Conservation (phyloP, 2,329 filamentous ascomycete species). For the Lachnellula subtilissima region DNA sequence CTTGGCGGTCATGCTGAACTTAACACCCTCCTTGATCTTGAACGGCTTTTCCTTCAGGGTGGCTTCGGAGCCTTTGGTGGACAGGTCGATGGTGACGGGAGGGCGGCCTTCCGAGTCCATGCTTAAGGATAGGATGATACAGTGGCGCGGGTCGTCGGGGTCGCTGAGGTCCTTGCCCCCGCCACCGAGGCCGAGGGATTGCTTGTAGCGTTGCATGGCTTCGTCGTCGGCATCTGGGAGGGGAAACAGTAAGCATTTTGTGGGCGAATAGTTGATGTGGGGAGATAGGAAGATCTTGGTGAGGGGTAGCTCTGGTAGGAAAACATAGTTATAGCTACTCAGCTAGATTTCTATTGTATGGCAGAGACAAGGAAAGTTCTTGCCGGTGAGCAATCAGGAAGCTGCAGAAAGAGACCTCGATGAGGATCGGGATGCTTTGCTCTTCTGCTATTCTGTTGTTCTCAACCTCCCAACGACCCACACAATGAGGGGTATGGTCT, state of each 20-base stretch:
- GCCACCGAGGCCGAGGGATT: constrained; percentile 80
- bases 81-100: constrained; percentile 87
- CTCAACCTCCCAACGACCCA: too few species aligned
- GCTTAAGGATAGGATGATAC: constrained; percentile 87
- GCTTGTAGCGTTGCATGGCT: constrained; percentile 95
- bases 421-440: too few species aligned
- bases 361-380: neutral
- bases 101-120: constrained; percentile 78
- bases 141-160: constrained; percentile 78
- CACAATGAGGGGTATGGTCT: too few species aligned
- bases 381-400: neutral
- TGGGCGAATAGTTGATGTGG: neutral
- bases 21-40: constrained; percentile 92
- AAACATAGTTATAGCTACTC: neutral
- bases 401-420: too few species aligned
- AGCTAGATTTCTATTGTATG: neutral
- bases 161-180: constrained; percentile 67
- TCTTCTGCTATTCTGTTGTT: too few species aligned
- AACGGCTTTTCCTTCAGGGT: constrained; percentile 88
- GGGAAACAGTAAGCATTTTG: constrained; percentile 6
- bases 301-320: neutral
- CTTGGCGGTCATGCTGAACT: constrained; percentile 88
- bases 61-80: constrained; percentile 64
- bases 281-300: neutral
- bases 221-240: constrained; percentile 60